Percentiles rank a stretch among this genome's conserved stretches.
Conservation (phyloP, 2,329 filamentous ascomycete genomes). For the Aspergillus sp. region DNA sequence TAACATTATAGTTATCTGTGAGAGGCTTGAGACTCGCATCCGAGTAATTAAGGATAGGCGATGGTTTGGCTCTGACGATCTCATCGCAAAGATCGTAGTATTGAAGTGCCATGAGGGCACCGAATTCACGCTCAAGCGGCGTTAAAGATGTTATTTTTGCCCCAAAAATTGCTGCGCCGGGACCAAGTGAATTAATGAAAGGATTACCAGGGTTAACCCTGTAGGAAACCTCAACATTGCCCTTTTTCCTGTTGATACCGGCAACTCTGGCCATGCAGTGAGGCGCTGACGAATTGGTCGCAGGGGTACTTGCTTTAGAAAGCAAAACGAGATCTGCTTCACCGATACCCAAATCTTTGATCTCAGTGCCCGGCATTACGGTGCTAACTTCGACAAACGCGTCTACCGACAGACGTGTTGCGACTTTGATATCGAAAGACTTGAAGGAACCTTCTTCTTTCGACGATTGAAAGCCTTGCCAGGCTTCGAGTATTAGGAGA, state of each 20-base stretch:
- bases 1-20: conserved; percentile 77
- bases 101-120: conserved; percentile 82
- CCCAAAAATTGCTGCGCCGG: conserved; percentile 69
- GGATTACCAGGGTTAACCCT: conserved; percentile 70
- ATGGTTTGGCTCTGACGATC: conserved; percentile 84
- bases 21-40: conserved; percentile 69
- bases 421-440: conserved; percentile 82
- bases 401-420: conserved; percentile 86
- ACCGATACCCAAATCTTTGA: conserved; percentile 69
- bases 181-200: conserved; percentile 64
- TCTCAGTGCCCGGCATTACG: conserved; percentile 68
- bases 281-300: conserved; percentile 63
- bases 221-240: conserved; percentile 79
- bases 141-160: conserved; percentile 90
- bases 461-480: conserved; percentile 87
- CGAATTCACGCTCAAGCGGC: conserved; percentile 93
- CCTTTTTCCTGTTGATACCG: conserved; percentile 76
- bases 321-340: conserved; percentile 90
- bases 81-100: conserved; percentile 97
- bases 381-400: conserved; percentile 90
- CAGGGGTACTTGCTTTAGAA: conserved; percentile 70
- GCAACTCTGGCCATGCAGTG: conserved; percentile 87
- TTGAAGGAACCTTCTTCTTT: conserved; percentile 82
- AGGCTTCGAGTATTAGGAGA: conserved; percentile 86
- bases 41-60: conserved; percentile 78